phyloP scores from a whole-genome alignment of 177 flowering plant species.

The Vitis hybrid region DNA sequence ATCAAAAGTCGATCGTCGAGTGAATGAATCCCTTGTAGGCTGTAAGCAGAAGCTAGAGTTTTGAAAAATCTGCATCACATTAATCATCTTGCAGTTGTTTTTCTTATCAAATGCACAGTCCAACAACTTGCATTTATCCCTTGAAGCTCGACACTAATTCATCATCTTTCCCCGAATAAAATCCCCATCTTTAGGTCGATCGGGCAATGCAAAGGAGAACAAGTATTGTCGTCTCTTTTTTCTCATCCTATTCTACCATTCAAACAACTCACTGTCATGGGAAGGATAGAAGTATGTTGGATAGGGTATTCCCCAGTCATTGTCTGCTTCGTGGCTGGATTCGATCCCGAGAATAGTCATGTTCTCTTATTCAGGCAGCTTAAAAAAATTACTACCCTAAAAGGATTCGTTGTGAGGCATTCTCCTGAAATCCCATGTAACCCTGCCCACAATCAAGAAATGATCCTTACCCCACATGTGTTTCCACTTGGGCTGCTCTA shows the following conservation, averaged over 20 bases:
- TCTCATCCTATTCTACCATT: constrained; percentile 43
- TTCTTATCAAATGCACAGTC: no score
- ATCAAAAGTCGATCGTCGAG: no score
- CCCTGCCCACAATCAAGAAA: constrained; percentile 39
- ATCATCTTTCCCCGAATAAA: no score
- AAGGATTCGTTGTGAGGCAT: constrained; percentile 3
- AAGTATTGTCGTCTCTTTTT: constrained; percentile 16
- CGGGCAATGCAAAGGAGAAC: not conserved
- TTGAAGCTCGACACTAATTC: no score
- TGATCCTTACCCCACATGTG: constrained; percentile 46
- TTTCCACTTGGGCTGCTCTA: constrained; percentile 34
- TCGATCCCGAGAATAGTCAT: constrained; percentile 45
- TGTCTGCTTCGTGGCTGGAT: constrained; percentile 23
- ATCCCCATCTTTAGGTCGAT: no score
- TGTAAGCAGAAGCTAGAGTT: no score
- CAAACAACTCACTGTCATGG: constrained; percentile 20
- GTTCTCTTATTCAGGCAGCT: constrained; percentile 34
- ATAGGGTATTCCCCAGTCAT: constrained; percentile 38
- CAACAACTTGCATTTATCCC: no score
- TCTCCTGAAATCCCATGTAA: constrained; percentile 55
- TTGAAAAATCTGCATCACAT: no score
- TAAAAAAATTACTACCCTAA: constrained; percentile 45
- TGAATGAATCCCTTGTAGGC: no score
- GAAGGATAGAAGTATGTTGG: constrained; percentile 48
- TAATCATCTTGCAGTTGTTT: no score